Percentiles rank a stretch among this genome's conserved stretches.
These are phyloP conservation scores for Epichloe uncinata DNA, from an alignment of 2,329 filamentous ascomycete genomes.

Conservation along the genomic window DNA sequence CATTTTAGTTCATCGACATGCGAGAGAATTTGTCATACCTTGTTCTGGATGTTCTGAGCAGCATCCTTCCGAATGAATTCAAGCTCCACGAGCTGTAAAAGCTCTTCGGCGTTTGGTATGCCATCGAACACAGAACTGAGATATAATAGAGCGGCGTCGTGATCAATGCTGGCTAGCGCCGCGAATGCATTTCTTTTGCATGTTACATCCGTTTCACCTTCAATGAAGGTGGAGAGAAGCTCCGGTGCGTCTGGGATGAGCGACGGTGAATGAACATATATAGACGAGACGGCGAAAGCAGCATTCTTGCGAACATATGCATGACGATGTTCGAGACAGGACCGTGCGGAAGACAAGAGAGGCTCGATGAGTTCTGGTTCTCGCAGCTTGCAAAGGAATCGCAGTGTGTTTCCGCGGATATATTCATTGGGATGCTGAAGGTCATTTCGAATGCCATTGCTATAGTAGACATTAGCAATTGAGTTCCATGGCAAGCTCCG, in stretches of 20 bases:
- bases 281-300: constrained; percentile 86
- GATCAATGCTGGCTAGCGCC: constrained; percentile 78
- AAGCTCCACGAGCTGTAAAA: constrained; percentile 83
- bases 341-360: constrained; percentile 78
- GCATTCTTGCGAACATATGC: constrained; percentile 98
- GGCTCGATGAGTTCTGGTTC: constrained; percentile 95
- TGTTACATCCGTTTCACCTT: constrained; percentile 81
- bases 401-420: constrained; percentile 92
- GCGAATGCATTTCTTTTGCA: constrained; percentile 98
- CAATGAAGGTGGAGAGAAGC: constrained; percentile 78
- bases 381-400: constrained; percentile 91
- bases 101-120: constrained; percentile 85
- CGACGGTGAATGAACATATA: constrained; percentile 78
- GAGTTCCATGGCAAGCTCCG: neutral
- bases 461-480: constrained; percentile 22
- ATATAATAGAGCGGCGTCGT: constrained; percentile 83
- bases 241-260: constrained; percentile 94
- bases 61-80: constrained; percentile 98
- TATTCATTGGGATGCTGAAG: constrained; percentile 97
- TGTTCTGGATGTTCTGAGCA: constrained; percentile 87
- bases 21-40: constrained; percentile 38
- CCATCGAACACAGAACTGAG: constrained; percentile 83
- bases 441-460: constrained; percentile 96
- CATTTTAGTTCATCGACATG: constrained; percentile 13
- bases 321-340: constrained; percentile 89